phyloP scores from a whole-genome alignment of 2,329 filamentous ascomycete species.

The Pseudocercospora fuligena region DNA sequence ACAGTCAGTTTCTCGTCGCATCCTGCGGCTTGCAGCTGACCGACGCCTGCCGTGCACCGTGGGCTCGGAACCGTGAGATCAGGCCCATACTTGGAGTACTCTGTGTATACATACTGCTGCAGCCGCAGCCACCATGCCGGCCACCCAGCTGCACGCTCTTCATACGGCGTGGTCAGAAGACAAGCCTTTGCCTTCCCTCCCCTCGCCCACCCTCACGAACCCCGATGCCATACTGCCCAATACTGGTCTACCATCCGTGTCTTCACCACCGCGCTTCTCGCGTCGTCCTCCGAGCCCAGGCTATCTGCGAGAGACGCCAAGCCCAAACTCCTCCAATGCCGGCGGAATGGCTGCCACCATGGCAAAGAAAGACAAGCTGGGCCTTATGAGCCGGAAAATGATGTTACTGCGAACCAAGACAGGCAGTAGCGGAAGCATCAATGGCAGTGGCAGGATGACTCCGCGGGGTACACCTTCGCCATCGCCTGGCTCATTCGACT shows the following conservation, averaged over 20 bases:
- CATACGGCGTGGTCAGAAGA: slow-evolving; percentile 25
- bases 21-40: slow-evolving; percentile 9
- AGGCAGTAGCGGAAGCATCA: slow-evolving; percentile 22
- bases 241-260: slow-evolving; percentile 38
- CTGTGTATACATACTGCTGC: background rate
- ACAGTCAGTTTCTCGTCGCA: background rate
- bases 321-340: slow-evolving; percentile 7
- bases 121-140: slow-evolving; percentile 6
- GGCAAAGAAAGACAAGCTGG: slow-evolving; percentile 37
- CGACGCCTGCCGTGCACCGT: background rate
- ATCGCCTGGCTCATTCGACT: slow-evolving; percentile 24
- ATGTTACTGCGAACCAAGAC: slow-evolving; percentile 38
- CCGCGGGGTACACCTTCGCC: slow-evolving; percentile 8
- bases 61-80: background rate
- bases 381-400: slow-evolving; percentile 40
- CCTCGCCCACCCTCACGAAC: slow-evolving; percentile 87
- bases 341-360: slow-evolving; percentile 13
- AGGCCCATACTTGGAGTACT: background rate
- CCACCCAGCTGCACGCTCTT: slow-evolving; percentile 20
- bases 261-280: slow-evolving; percentile 29
- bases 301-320: slow-evolving; percentile 32
- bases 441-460: background rate
- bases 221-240: slow-evolving; percentile 92
- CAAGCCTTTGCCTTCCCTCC: slow-evolving; percentile 53
- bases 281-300: slow-evolving; percentile 37